Conservation (phyloP, 495 filamentous ascomycete genomes). For the Platismatia glauca region DNA sequence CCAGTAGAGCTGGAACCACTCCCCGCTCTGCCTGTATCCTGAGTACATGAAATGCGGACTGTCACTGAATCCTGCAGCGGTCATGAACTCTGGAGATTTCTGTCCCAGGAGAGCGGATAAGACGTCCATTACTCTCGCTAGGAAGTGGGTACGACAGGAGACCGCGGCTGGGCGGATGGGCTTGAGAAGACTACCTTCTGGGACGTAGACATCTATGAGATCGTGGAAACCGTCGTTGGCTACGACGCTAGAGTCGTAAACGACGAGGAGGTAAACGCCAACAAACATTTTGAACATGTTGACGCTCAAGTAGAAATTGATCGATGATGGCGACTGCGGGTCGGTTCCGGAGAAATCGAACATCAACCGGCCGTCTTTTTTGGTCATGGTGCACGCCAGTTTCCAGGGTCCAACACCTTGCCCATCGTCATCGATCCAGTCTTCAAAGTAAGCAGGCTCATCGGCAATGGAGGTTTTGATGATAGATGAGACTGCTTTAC, state of each 20-base stretch:
- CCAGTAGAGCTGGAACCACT: slow-evolving; percentile 45
- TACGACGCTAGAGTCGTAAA: slow-evolving; percentile 37
- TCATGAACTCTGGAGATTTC: slow-evolving; percentile 38
- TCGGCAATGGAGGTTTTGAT: slow-evolving; percentile 39
- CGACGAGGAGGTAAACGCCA: slow-evolving; percentile 41
- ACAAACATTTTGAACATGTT: slow-evolving; percentile 49
- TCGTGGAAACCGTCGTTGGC: slow-evolving; percentile 44
- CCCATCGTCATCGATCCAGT: slow-evolving; percentile 46
- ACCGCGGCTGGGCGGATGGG: slow-evolving; percentile 42
- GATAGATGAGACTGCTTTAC: slow-evolving; percentile 36
- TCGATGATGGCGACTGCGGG: slow-evolving; percentile 39
- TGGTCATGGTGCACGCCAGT: slow-evolving; percentile 40
- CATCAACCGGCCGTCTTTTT: slow-evolving; percentile 30
- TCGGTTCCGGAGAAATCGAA: slow-evolving; percentile 43
- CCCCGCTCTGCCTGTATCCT: slow-evolving; percentile 32
- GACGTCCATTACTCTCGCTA: slow-evolving; percentile 40
- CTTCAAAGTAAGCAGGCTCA: slow-evolving; percentile 36
- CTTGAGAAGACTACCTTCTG: slow-evolving; percentile 37
- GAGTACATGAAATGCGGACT: slow-evolving; percentile 45
- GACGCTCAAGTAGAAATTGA: slow-evolving; percentile 43
- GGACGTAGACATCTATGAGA: slow-evolving; percentile 40
- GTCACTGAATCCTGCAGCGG: slow-evolving; percentile 43
- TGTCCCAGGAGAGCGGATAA: slow-evolving; percentile 42
- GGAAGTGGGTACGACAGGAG: slow-evolving; percentile 41
- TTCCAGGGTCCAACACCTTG: slow-evolving; percentile 42